phyloP scores from a whole-genome alignment of 2,329 filamentous ascomycete genomes.

The Monilinia aucupariae region DNA sequence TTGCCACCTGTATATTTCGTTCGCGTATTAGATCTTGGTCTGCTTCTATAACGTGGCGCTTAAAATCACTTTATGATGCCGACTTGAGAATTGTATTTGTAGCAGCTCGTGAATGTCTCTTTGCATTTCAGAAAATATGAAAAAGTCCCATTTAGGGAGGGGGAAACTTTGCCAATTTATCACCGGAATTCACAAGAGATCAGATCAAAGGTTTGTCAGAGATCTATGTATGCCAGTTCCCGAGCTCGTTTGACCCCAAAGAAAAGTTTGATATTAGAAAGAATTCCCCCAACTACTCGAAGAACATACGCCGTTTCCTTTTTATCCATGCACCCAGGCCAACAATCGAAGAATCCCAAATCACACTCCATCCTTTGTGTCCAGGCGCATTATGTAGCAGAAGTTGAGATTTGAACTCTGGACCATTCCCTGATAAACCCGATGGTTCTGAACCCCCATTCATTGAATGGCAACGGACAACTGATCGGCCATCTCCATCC shows the following conservation, averaged over 20 bases:
- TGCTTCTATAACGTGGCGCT: too few species aligned
- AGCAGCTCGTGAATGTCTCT: neutral
- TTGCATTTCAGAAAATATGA: neutral
- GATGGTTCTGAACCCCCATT: neutral
- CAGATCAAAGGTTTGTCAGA: neutral
- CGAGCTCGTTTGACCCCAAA: too few species aligned
- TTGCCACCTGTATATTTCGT: neutral
- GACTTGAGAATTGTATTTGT: too few species aligned
- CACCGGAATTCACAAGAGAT: neutral
- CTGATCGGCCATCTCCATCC: neutral
- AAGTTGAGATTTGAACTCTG: neutral
- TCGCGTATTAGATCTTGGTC: neutral
- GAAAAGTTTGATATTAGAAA: neutral
- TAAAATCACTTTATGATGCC: too few species aligned
- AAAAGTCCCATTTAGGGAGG: neutral
- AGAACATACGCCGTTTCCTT: neutral
- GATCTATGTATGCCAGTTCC: neutral
- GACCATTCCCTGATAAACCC: neutral
- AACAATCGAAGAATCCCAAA: neutral
- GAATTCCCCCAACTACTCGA: neutral
- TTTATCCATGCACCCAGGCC: neutral
- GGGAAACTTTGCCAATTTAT: neutral
- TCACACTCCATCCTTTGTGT: neutral
- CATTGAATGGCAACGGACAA: neutral
- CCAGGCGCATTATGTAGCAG: neutral